These are phyloP conservation scores for Hirschioporus abietinus DNA, from an alignment of 768 basidiomycete species.

Conservation along the genomic window DNA sequence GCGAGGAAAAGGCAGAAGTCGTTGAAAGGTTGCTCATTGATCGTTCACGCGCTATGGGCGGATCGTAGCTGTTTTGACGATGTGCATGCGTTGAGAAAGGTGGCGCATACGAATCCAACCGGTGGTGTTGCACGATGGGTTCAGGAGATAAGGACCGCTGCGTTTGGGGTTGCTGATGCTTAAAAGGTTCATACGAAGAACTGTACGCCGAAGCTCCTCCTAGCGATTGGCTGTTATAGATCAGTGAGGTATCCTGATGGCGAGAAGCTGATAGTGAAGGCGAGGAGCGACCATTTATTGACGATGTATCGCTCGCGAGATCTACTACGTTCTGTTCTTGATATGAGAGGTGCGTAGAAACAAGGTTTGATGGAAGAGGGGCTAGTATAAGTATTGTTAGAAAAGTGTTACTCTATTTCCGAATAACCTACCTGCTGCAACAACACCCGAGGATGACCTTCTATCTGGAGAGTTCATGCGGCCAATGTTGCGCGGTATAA, in stretches of 20 bases:
- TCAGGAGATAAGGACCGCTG: neutral
- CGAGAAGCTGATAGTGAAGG: neutral
- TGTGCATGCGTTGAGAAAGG: neutral
- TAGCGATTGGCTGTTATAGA: neutral
- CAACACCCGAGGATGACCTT: neutral
- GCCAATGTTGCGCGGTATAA: neutral
- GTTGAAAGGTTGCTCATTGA: neutral
- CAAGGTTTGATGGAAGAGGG: neutral
- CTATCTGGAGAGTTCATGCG: neutral
- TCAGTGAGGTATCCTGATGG: neutral
- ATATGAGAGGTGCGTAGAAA: neutral
- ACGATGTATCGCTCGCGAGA: neutral
- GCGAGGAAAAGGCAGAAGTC: neutral
- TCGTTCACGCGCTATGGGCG: neutral
- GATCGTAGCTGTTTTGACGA: conserved; percentile 2
- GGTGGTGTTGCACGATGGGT: neutral
- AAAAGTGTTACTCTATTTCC: neutral
- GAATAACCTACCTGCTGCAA: neutral
- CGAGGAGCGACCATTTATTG: neutral
- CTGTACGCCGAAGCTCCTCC: neutral
- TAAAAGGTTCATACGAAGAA: neutral
- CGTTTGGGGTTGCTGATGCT: neutral
- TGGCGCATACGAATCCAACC: neutral
- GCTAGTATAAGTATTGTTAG: neutral
- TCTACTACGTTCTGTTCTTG: neutral